Evolutionary conservation across 2,329 filamentous ascomycete species (phyloP).

Genomic region (Pseudopyricularia cyperi): DNA sequence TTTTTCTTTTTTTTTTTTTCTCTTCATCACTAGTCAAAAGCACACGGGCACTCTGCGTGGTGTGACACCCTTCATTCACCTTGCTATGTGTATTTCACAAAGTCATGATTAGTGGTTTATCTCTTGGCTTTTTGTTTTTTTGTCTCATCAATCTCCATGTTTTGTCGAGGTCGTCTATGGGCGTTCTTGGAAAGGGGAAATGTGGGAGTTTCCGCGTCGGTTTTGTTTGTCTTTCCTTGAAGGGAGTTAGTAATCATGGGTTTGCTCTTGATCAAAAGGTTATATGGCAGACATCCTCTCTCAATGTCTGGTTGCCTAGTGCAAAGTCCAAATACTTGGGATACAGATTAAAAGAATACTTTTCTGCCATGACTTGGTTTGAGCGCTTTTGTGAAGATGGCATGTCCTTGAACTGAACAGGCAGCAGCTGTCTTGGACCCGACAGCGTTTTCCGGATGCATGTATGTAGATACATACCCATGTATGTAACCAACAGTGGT

Average conservation of each 20-base stretch:
- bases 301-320: no score
- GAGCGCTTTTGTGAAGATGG: no score
- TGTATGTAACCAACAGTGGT: no score
- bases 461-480: no score
- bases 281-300: no score
- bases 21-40: not conserved
- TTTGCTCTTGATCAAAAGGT: no score
- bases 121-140: not conserved
- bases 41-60: not conserved
- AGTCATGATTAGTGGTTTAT: not conserved
- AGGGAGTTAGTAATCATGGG: not conserved
- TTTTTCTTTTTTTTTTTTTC: not conserved
- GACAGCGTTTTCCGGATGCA: no score
- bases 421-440: no score
- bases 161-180: not conserved
- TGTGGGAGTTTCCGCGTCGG: not conserved
- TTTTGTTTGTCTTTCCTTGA: not conserved
- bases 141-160: not conserved
- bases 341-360: no score
- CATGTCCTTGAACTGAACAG: no score
- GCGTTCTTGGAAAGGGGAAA: not conserved
- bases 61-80: not conserved
- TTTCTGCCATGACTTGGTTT: no score
- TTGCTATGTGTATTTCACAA: not conserved
- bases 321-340: no score